These are phyloP conservation scores for Beauveria asiatica DNA, from an alignment of 2,329 filamentous ascomycete species.

Conservation along the genomic window DNA sequence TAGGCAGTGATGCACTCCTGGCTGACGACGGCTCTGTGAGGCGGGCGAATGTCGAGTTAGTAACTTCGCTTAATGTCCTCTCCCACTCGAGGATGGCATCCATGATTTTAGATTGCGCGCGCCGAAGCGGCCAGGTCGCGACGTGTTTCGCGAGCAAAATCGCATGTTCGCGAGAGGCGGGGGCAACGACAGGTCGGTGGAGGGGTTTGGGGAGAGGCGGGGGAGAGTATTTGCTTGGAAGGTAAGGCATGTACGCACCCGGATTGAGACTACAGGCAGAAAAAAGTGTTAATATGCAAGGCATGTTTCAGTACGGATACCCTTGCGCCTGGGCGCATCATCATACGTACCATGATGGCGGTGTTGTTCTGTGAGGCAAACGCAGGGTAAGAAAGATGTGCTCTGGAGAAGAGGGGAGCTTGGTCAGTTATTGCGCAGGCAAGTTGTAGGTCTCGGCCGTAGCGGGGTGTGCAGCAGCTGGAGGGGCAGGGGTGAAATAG, in stretches of 20 bases:
- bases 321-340: not conserved
- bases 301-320: not conserved
- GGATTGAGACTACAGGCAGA: slow-evolving; percentile 52
- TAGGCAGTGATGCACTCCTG: slow-evolving; percentile 63
- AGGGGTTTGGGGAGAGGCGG: slow-evolving; percentile 8
- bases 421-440: slow-evolving; percentile 9
- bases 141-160: not conserved
- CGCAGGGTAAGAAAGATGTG: not conserved
- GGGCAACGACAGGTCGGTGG: slow-evolving; percentile 4
- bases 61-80: not conserved
- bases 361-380: slow-evolving; percentile 1
- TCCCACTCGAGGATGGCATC: not conserved
- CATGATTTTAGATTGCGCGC: not conserved
- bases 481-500: not conserved
- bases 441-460: not conserved
- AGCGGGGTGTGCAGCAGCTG: not conserved
- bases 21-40: slow-evolving; percentile 57
- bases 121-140: no score
- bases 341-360: slow-evolving; percentile 9
- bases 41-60: not conserved
- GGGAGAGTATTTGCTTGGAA: slow-evolving; percentile 10
- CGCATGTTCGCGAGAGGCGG: slow-evolving; percentile 6
- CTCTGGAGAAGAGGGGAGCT: slow-evolving; percentile 9
- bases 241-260: slow-evolving; percentile 42
- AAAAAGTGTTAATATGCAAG: not conserved